A percentile compares a stretch with the other conserved stretches of the same genome.
These are phyloP conservation scores for Epichloe uncinata DNA, from an alignment of 2,329 filamentous ascomycete species.

Conservation along the genomic window DNA sequence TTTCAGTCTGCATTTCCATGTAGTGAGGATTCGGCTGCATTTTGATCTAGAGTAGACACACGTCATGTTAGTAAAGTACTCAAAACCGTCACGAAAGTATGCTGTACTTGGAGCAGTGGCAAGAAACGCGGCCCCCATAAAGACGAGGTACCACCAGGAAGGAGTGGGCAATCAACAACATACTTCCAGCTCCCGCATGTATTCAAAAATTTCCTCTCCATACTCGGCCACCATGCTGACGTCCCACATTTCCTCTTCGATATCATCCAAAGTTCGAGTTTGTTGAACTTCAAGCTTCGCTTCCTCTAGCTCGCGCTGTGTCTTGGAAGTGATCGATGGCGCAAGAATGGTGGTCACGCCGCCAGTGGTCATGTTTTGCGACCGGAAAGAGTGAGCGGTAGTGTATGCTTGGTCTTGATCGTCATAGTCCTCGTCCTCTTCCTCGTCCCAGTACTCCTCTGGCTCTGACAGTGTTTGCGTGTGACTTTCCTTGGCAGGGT, in stretches of 20 bases:
- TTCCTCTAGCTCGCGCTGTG: slow-evolving; percentile 57
- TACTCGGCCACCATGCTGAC: slow-evolving; percentile 98
- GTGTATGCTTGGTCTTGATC: slow-evolving; percentile 54
- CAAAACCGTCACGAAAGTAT: neutral
- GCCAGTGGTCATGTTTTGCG: slow-evolving; percentile 47
- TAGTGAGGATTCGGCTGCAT: slow-evolving; percentile 85
- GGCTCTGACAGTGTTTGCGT: slow-evolving; percentile 24
- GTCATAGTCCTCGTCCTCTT: slow-evolving; percentile 56
- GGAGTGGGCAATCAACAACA: slow-evolving; percentile 12
- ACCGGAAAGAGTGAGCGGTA: slow-evolving; percentile 62
- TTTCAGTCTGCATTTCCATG: slow-evolving; percentile 95
- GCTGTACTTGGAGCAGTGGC: no score
- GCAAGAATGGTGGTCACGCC: slow-evolving; percentile 48
- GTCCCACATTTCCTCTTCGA: slow-evolving; percentile 83
- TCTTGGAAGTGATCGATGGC: slow-evolving; percentile 56
- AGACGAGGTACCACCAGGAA: neutral
- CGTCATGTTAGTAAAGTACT: neutral
- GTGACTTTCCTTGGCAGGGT: slow-evolving; percentile 12
- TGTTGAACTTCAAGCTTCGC: slow-evolving; percentile 55
- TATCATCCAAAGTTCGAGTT: slow-evolving; percentile 55
- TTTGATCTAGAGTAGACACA: slow-evolving; percentile 38
- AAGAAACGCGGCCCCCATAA: neutral
- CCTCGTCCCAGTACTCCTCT: slow-evolving; percentile 69
- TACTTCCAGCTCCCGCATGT: slow-evolving; percentile 84
- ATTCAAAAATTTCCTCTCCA: slow-evolving; percentile 85